phyloP scores from a whole-genome alignment of 345 rosid species.

The Anastatica hierochuntica region DNA sequence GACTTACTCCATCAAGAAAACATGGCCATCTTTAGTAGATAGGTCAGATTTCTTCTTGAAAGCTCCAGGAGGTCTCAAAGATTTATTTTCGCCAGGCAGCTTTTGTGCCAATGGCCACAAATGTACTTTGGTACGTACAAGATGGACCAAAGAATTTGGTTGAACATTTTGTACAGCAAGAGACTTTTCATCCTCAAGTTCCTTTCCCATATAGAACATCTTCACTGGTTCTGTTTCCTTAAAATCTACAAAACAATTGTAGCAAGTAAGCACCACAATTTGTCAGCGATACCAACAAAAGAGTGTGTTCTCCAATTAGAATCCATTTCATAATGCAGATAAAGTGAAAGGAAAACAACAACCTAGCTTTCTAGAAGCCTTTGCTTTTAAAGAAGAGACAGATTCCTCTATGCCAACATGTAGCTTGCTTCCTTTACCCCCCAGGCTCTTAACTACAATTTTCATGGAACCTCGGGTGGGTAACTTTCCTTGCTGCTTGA shows the following conservation, averaged over 20 bases:
- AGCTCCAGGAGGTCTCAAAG: conserved; percentile 95
- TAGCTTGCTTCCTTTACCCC: conserved; percentile 93
- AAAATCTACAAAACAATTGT: conserved; percentile 51
- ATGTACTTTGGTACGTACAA: conserved; percentile 79
- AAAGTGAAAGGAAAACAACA: conserved; percentile 19
- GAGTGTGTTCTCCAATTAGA: background rate
- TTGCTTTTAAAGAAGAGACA: conserved; percentile 64
- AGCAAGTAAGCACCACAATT: conserved; percentile 14
- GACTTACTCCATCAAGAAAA: conserved; percentile 92
- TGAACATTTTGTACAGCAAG: conserved; percentile 76
- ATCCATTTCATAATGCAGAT: background rate
- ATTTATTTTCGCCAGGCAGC: conserved; percentile 85
- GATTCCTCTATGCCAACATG: conserved; percentile 83
- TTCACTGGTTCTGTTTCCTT: conserved; percentile 78
- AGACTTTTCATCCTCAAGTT: conserved; percentile 73
- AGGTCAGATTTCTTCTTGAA: conserved; percentile 99
- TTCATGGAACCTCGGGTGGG: conserved; percentile 79
- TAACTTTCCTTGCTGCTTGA: conserved; percentile 73
- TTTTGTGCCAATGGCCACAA: conserved; percentile 77
- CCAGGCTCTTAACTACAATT: conserved; percentile 82
- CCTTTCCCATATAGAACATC: conserved; percentile 72
- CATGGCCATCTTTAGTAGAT: conserved; percentile 92
- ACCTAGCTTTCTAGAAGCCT: conserved; percentile 97
- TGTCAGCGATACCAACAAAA: conserved; percentile 1
- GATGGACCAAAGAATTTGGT: conserved; percentile 86